These are phyloP conservation scores for Fennellomyces sp. DNA, from an alignment of 371 early-diverging fungal species.

Conservation along the genomic window DNA sequence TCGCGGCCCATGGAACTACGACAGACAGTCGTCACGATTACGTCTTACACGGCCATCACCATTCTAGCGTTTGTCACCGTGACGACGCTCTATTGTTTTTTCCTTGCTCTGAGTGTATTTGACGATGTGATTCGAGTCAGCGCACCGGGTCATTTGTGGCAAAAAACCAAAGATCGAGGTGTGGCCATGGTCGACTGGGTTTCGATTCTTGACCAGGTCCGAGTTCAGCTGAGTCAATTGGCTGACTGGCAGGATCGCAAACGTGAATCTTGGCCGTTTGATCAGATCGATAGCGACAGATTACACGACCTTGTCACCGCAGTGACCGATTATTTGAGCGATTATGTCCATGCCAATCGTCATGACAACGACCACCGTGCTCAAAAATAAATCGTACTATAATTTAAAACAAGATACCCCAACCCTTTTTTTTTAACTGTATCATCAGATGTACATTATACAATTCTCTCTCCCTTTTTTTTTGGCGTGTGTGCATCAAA, in stretches of 20 bases:
- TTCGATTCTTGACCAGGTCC: slow-evolving; percentile 18
- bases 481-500: no score
- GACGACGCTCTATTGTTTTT: slow-evolving; percentile 24
- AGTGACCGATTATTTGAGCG: background rate
- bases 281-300: slow-evolving; percentile 7
- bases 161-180: slow-evolving; percentile 2
- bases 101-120: slow-evolving; percentile 25
- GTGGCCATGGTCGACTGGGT: slow-evolving; percentile 25
- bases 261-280: slow-evolving; percentile 31
- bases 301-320: background rate
- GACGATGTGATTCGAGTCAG: slow-evolving; percentile 29
- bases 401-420: no score
- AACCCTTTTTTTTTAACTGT: no score
- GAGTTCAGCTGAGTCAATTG: slow-evolving; percentile 29
- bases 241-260: slow-evolving; percentile 43
- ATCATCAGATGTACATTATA: no score
- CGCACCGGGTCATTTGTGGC: slow-evolving; percentile 26
- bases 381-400: no score
- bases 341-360: slow-evolving; percentile 3
- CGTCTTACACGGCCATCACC: slow-evolving; percentile 10
- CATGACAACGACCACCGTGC: no score
- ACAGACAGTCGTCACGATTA: slow-evolving; percentile 6
- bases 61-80: slow-evolving; percentile 6
- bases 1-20: background rate
- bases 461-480: no score